These are phyloP conservation scores for Suhomyces canberraensis DNA, from an alignment of 805 yeast species.

Conservation along the genomic window DNA sequence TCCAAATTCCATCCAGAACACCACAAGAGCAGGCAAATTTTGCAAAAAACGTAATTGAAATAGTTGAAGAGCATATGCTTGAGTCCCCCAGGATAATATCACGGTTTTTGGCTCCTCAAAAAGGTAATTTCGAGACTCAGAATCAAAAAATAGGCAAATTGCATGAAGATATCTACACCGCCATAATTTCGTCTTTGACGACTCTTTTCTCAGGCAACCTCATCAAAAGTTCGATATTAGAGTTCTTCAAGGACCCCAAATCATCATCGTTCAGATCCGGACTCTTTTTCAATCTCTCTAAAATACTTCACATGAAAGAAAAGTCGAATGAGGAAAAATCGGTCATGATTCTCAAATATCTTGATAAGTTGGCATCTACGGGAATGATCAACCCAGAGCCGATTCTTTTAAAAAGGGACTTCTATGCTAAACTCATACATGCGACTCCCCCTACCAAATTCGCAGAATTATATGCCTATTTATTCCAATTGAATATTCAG, in stretches of 20 bases:
- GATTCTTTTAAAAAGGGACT: slow-evolving; percentile 14
- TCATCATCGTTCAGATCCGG: slow-evolving; percentile 13
- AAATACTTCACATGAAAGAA: slow-evolving; percentile 11
- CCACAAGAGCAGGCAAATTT: slow-evolving; percentile 25
- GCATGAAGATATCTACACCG: slow-evolving; percentile 16
- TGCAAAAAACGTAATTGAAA: slow-evolving; percentile 26
- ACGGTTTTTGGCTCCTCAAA: not conserved
- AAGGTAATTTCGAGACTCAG: not conserved
- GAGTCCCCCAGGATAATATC: slow-evolving; percentile 22
- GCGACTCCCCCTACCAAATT: slow-evolving; percentile 15
- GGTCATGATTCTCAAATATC: slow-evolving; percentile 21
- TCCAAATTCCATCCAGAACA: slow-evolving; percentile 20
- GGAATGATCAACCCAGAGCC: slow-evolving; percentile 20
- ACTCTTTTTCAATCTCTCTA: slow-evolving; percentile 16
- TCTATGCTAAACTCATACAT: slow-evolving; percentile 17
- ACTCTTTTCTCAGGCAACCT: slow-evolving; percentile 16
- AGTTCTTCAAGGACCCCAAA: slow-evolving; percentile 24
- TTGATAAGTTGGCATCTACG: slow-evolving; percentile 23
- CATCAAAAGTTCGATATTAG: slow-evolving; percentile 25
- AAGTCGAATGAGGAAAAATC: slow-evolving; percentile 13
- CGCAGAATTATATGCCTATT: slow-evolving; percentile 25
- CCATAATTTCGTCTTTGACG: slow-evolving; percentile 15
- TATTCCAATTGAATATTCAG: slow-evolving; percentile 32
- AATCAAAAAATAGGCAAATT: slow-evolving; percentile 9
- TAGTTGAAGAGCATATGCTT: slow-evolving; percentile 28